phyloP scores from a whole-genome alignment of 176 grass and related monocot genomes.

The Eremochloa ophiuroides region DNA sequence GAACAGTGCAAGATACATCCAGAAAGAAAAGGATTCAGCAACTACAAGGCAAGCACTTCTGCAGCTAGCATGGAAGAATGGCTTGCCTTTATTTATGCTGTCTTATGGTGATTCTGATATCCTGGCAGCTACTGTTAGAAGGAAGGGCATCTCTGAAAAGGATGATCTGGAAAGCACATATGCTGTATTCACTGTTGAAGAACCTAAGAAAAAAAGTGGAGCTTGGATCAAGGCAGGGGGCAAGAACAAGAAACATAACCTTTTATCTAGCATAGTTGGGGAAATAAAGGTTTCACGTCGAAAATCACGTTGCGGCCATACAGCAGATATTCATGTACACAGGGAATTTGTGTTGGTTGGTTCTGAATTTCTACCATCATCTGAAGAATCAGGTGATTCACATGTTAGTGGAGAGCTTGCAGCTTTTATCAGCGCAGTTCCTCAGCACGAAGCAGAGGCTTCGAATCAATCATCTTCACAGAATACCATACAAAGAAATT shows the following conservation, averaged over 20 bases:
- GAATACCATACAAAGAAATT: slow-evolving; percentile 1
- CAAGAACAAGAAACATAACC: slow-evolving; percentile 71
- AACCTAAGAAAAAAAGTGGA: slow-evolving; percentile 58
- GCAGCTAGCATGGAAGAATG: slow-evolving; percentile 82
- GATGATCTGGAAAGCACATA: slow-evolving; percentile 63
- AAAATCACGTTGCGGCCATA: slow-evolving; percentile 47
- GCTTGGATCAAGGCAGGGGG: slow-evolving; percentile 57
- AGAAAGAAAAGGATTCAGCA: slow-evolving; percentile 40
- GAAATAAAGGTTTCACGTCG: slow-evolving; percentile 46
- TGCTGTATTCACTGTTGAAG: slow-evolving; percentile 66
- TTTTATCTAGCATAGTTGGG: slow-evolving; percentile 63
- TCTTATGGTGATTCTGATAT: slow-evolving; percentile 76
- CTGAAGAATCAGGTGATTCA: slow-evolving; percentile 39
- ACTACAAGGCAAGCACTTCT: slow-evolving; percentile 71
- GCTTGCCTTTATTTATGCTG: slow-evolving; percentile 85
- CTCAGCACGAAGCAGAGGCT: slow-evolving; percentile 38
- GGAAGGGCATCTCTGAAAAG: slow-evolving; percentile 30
- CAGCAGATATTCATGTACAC: slow-evolving; percentile 28
- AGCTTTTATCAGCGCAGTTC: slow-evolving; percentile 52
- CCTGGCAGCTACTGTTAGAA: slow-evolving; percentile 68
- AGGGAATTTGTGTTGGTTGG: slow-evolving; percentile 90
- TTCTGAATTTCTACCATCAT: slow-evolving; percentile 40
- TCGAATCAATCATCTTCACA: slow-evolving; percentile 19
- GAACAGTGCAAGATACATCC: slow-evolving; percentile 42
- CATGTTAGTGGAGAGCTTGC: slow-evolving; percentile 58